phyloP scores from a whole-genome alignment of 768 basidiomycete genomes.

The Kwoniella europaea region DNA sequence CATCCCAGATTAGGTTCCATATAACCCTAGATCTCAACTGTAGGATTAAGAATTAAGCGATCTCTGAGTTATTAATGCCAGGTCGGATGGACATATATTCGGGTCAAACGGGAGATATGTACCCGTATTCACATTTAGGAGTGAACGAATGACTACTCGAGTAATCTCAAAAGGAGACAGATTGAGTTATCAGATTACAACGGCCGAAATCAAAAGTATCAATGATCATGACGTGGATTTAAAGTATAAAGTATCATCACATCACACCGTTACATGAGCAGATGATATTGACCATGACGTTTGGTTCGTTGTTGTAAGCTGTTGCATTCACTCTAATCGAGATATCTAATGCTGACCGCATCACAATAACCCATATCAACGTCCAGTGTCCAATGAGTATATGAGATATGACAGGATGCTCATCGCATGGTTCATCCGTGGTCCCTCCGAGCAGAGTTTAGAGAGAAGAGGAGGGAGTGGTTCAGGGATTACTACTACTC shows the following conservation, averaged over 20 bases:
- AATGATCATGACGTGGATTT: not conserved
- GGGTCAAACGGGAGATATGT: not conserved
- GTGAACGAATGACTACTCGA: too few relatives aligned
- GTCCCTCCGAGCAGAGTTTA: not conserved
- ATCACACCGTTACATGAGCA: too few relatives aligned
- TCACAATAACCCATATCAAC: not conserved
- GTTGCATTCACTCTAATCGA: too few relatives aligned
- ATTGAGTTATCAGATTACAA: slow-evolving; percentile 8
- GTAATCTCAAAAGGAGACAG: not conserved
- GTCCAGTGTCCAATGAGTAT: not conserved
- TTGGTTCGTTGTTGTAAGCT: too few relatives aligned
- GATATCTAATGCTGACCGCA: too few relatives aligned
- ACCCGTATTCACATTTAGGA: too few relatives aligned
- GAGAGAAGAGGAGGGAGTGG: slow-evolving; percentile 20
- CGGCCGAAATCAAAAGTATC: not conserved
- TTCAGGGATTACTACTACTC: slow-evolving; percentile 25
- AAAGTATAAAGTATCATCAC: too few relatives aligned
- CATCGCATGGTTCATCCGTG: slow-evolving; percentile 10
- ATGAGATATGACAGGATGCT: slow-evolving; percentile 1
- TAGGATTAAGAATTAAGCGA: too few relatives aligned
- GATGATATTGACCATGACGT: too few relatives aligned
- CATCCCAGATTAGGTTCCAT: too few relatives aligned
- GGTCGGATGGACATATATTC: not conserved
- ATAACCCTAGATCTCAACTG: too few relatives aligned
- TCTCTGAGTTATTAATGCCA: too few relatives aligned